Percentiles rank a stretch among this genome's conserved stretches.
phyloP scores from a whole-genome alignment of 2,329 filamentous ascomycete species.

The Penicillium sp. region DNA sequence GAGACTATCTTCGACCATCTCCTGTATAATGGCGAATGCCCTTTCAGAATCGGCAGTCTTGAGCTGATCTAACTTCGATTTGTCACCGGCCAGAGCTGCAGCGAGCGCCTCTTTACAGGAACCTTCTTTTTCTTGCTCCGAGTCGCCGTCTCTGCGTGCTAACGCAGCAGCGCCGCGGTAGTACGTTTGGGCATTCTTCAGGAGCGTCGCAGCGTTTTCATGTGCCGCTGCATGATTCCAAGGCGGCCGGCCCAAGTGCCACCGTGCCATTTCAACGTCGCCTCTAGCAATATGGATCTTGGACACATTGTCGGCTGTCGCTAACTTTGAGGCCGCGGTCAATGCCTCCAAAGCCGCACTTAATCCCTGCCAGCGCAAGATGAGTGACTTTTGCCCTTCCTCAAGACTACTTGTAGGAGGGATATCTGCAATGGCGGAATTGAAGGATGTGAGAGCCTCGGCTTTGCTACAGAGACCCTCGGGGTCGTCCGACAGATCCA shows the following conservation, averaged over 20 bases:
- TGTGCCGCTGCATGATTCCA: slow-evolving; percentile 39
- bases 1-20: slow-evolving; percentile 53
- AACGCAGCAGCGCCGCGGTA: slow-evolving; percentile 51
- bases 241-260: slow-evolving; percentile 47
- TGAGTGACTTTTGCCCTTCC: slow-evolving; percentile 27
- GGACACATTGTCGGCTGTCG: slow-evolving; percentile 47
- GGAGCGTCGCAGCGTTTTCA: slow-evolving; percentile 44
- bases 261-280: slow-evolving; percentile 53
- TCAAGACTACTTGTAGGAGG: slow-evolving; percentile 26
- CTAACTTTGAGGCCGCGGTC: slow-evolving; percentile 50
- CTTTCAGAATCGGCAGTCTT: slow-evolving; percentile 34
- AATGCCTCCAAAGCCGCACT: slow-evolving; percentile 49
- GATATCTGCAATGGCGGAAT: slow-evolving; percentile 42
- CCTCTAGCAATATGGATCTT: slow-evolving; percentile 54
- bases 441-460: slow-evolving; percentile 54
- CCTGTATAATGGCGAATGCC: slow-evolving; percentile 42
- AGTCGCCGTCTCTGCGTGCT: slow-evolving; percentile 38
- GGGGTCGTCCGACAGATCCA: slow-evolving; percentile 42
- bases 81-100: slow-evolving; percentile 42
- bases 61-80: slow-evolving; percentile 36
- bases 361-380: slow-evolving; percentile 51
- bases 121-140: slow-evolving; percentile 42
- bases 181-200: slow-evolving; percentile 56
- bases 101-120: slow-evolving; percentile 48
- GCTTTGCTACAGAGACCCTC: slow-evolving; percentile 53